phyloP scores from a whole-genome alignment of 1,139 yeast species.

The Sugiyamaella novakii region DNA sequence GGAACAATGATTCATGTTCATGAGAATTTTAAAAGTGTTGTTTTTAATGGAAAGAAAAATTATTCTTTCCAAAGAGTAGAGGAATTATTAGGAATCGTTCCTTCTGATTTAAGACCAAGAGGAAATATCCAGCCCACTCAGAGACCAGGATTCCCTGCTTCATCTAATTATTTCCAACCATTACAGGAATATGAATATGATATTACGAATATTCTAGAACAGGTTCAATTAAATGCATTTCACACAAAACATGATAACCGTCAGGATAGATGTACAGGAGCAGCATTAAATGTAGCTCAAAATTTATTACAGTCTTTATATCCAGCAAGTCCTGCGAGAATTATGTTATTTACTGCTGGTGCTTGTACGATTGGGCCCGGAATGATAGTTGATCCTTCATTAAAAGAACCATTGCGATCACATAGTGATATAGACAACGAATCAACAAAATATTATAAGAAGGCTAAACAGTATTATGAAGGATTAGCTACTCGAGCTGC shows the following conservation, averaged over 20 bases:
- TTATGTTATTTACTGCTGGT: conserved; percentile 71
- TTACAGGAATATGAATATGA: conserved; percentile 57
- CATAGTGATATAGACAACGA: conserved; percentile 86
- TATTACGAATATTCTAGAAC: conserved; percentile 56
- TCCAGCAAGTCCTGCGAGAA: conserved; percentile 59
- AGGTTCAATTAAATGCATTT: conserved; percentile 56
- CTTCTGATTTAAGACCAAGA: conserved; percentile 44
- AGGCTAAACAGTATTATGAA: conserved; percentile 81
- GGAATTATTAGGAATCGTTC: conserved; percentile 55
- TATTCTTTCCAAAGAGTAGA: conserved; percentile 56
- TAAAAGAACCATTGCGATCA: conserved; percentile 91
- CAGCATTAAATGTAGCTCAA: conserved; percentile 65
- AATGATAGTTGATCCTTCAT: conserved; percentile 76
- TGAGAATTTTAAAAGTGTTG: conserved; percentile 49
- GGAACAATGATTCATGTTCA: conserved; percentile 69
- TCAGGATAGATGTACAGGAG: conserved; percentile 62
- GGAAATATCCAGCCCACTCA: conserved; percentile 5
- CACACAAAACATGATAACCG: conserved; percentile 52
- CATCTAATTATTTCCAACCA: conserved; percentile 38
- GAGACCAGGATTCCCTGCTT: background rate
- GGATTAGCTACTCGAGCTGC: conserved; percentile 68
- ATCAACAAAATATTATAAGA: conserved; percentile 78
- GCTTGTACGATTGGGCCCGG: conserved; percentile 93
- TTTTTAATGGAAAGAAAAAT: conserved; percentile 63
- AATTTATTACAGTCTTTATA: conserved; percentile 52